Evolutionary conservation across 1,284 basidiomycete genomes (phyloP).

Genomic region (Apiotrichum domesticum): DNA sequence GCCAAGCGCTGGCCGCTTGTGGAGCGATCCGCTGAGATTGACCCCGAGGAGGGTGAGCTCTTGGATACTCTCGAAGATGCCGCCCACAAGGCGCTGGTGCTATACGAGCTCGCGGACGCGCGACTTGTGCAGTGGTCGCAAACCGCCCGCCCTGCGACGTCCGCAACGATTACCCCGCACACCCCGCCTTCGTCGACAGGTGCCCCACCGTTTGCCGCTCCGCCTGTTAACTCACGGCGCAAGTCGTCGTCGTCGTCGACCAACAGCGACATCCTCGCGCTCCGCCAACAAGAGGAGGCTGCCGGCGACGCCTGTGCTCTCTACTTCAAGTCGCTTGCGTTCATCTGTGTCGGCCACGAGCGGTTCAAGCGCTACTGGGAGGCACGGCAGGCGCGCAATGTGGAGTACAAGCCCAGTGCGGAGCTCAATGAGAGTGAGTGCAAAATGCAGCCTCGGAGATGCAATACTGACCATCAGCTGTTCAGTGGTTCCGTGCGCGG

Average conservation of each 20-base stretch:
- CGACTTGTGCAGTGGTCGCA: constrained; percentile 63
- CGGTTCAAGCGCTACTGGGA: constrained; percentile 49
- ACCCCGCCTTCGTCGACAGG: not conserved
- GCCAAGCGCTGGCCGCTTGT: constrained; percentile 30
- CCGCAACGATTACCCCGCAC: constrained; percentile 9
- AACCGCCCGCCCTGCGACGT: constrained; percentile 2
- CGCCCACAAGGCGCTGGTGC: constrained; percentile 89
- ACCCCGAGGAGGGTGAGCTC: constrained; percentile 74
- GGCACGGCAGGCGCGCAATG: constrained; percentile 26
- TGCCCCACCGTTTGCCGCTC: constrained; percentile 25
- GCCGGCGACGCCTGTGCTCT: constrained; percentile 77
- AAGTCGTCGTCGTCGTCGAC: constrained; percentile 27
- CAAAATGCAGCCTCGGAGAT: not conserved
- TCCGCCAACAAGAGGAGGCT: constrained; percentile 65
- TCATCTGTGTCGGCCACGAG: constrained; percentile 85
- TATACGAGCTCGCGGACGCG: constrained; percentile 87
- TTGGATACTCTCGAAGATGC: constrained; percentile 72
- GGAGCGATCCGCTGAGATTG: constrained; percentile 42
- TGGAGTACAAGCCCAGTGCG: constrained; percentile 40
- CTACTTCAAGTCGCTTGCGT: constrained; percentile 87
- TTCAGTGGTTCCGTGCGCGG: constrained; percentile 54
- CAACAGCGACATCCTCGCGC: constrained; percentile 51
- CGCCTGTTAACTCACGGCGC: constrained; percentile 12
- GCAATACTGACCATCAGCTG: constrained; percentile 36
- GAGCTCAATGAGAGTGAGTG: constrained; percentile 54